Base-by-base conservation (phyloP, 805 yeast species). In the Cyberlindnera saturnus region DNA sequence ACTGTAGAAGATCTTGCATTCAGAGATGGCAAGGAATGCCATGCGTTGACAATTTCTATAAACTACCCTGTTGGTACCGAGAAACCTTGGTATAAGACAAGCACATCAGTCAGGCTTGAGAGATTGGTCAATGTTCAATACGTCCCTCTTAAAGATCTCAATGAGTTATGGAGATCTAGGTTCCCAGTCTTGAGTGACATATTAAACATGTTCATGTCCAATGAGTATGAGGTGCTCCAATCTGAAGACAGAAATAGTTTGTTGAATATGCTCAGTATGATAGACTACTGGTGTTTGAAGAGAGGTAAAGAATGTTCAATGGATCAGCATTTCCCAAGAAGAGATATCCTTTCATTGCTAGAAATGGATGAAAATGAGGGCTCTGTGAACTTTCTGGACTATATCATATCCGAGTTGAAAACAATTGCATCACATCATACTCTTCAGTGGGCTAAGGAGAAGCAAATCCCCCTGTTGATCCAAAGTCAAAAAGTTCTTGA, bases 211-310 rank as follows among this genome's bases (percentile, higher is more conserved):
- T 43, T 48, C 38, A 41, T 45, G 44, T 44, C 47, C 1, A 47
- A 43, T 23, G 39, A 39, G 4, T 45, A 38, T 28, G 16, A 41
- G 16, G 41, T 37, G n/a, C 32, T 48, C n/a, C 26, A 34, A 2
- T n/a, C 41, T 6, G 33, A 41, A 3, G 51, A 45, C 20, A 34
- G 35, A n/a, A 32, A 26, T 15, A 39, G 36, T 6, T 31, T 48
- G 33, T 36, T 48, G 46, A 45, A 23, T 19, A 29, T 45, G 15
- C 36, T 48, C 32, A 45, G 39, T 32, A 40, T 48, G 45, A 31
- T 48, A 13, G 51, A 48, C 30, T 48, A 43, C 32, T 48, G 47
- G 47, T 48, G 44, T 38, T 6, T 48, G 44, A 48, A 48, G 17
- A 28, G 51, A 15, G 43, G 49, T 2, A 30, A 33, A 11, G 42